Conservation (phyloP, 495 filamentous ascomycete species). For the Aspergillus campestris region DNA sequence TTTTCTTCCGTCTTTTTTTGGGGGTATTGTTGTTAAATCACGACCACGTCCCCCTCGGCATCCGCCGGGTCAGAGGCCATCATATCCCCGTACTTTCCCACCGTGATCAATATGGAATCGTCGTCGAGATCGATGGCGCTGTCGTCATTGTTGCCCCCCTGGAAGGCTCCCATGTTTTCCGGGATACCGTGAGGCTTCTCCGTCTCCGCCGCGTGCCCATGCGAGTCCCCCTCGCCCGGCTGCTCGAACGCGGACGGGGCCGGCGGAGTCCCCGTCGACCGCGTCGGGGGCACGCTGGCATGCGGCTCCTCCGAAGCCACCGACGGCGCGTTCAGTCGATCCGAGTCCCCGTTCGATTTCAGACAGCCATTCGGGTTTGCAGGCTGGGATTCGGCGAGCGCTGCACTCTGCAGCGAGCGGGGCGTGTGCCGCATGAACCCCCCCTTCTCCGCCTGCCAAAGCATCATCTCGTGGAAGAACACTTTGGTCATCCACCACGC, state of each 20-base stretch:
- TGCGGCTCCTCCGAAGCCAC: conserved; percentile 3
- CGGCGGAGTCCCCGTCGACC: too few relatives aligned
- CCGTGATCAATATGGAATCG: conserved; percentile 38
- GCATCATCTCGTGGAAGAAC: conserved; percentile 92
- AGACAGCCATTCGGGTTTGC: too few relatives aligned
- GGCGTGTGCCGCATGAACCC: conserved; percentile 70
- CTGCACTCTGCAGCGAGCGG: conserved; percentile 34
- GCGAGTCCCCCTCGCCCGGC: conserved; percentile 8
- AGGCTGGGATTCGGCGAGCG: conserved; percentile 17
- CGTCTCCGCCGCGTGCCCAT: conserved; percentile 6
- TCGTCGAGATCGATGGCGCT: conserved; percentile 42
- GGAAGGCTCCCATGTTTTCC: conserved; percentile 24
- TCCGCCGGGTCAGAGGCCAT: conserved; percentile 42
- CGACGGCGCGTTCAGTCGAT: neutral
- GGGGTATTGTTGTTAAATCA: conserved; percentile 20
- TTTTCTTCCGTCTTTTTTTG: too few relatives aligned
- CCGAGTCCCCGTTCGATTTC: too few relatives aligned
- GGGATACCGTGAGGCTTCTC: conserved; percentile 18
- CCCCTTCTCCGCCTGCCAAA: conserved; percentile 85
- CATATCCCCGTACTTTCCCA: conserved; percentile 43
- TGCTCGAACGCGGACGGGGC: neutral
- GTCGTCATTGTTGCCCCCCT: conserved; percentile 37
- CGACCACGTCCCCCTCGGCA: conserved; percentile 42
- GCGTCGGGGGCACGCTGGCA: neutral
- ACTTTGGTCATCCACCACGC: conserved; percentile 98